Evolutionary conservation across 495 filamentous ascomycete species (phyloP), one percentile per base, ranked within the genome.

Genomic region (Trichoderma virens): DNA sequence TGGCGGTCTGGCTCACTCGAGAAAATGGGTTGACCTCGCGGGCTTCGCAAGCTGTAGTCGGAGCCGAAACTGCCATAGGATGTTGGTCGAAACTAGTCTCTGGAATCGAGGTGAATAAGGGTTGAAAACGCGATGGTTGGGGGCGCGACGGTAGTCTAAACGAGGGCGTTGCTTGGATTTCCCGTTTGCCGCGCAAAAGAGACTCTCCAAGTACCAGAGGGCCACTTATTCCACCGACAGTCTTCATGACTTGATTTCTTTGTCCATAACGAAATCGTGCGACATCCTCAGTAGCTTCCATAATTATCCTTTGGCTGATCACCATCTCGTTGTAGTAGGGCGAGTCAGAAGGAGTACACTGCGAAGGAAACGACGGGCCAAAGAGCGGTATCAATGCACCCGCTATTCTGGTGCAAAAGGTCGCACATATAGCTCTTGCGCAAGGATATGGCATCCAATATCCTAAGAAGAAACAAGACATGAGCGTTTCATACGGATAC

Each of bases 361-460:
- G 75, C 0, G 77, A 74, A 2, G 90, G 86, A 73, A 98, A 98
- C 63, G 86, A 82, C 7, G 81, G 79, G 0, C 94, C 94, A 71
- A 98, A 98, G 62, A 98, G 76, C 18, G 92, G 92, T 11, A 92
- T 94, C 54, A 98, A 77, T 0, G 86, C 91, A 65, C 85, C 85
- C 28, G 93, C 86, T 68, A 98, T 96, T 16, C 83, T 76, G 72
- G 86, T 86, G 78, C 93, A 98, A 71, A 97, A 97, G 2, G 88
- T 96, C 6, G 90, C 81, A 67, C 91, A 90, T 32, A 97, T 78
- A 20, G 90, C 91, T 75, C 84, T 87, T 30, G 94, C 94, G 41
- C 89, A 90, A 41, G 85, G 77, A 68, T 86, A 98, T 1, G 94
- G 94, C 85, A 98, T 90, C 94, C 93, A 98, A 77, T 98, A 98